A percentile compares a stretch with the other conserved stretches of the same genome.
Conservation (phyloP, 768 basidiomycete species). For the Rhodotorula babjevae region DNA sequence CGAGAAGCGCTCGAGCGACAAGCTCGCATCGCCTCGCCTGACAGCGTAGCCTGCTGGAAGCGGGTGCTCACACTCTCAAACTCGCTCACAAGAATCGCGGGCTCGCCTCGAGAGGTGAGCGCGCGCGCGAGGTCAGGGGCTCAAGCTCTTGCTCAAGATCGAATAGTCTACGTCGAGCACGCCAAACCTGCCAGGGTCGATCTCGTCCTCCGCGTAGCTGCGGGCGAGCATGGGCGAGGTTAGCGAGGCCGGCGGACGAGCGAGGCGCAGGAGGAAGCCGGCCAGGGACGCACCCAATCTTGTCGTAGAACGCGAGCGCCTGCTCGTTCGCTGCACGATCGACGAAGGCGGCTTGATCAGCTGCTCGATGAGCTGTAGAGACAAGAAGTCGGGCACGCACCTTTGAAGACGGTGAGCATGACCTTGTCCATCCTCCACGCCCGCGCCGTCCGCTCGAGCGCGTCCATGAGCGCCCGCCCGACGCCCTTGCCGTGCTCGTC, state of each 20-base stretch:
- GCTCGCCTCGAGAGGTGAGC: background rate
- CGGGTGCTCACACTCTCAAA: too few relatives aligned
- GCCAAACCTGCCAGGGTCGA: slow-evolving; percentile 26
- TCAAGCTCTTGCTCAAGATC: slow-evolving; percentile 21
- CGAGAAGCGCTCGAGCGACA: too few relatives aligned
- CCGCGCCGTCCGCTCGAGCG: slow-evolving; percentile 55
- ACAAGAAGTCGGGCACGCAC: slow-evolving; percentile 49
- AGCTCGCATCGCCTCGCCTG: too few relatives aligned
- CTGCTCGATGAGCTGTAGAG: too few relatives aligned
- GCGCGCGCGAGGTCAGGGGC: background rate
- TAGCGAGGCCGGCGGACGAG: too few relatives aligned
- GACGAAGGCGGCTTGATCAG: too few relatives aligned
- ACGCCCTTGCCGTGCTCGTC: slow-evolving; percentile 55
- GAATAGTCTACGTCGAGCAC: slow-evolving; percentile 11
- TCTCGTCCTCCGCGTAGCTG: slow-evolving; percentile 22
- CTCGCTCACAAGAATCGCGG: too few relatives aligned
- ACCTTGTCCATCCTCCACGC: slow-evolving; percentile 63
- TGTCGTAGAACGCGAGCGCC: slow-evolving; percentile 38
- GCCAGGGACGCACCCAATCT: slow-evolving; percentile 25
- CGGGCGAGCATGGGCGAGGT: too few relatives aligned
- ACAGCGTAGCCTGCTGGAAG: too few relatives aligned
- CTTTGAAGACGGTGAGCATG: slow-evolving; percentile 70
- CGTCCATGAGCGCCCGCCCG: slow-evolving; percentile 57
- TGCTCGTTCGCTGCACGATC: slow-evolving; percentile 28
- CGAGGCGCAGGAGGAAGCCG: background rate